Evolutionary conservation across 345 rosid species (phyloP), one percentile per base, ranked within the genome.

Genomic region (Hibiscus mutabilis): DNA sequence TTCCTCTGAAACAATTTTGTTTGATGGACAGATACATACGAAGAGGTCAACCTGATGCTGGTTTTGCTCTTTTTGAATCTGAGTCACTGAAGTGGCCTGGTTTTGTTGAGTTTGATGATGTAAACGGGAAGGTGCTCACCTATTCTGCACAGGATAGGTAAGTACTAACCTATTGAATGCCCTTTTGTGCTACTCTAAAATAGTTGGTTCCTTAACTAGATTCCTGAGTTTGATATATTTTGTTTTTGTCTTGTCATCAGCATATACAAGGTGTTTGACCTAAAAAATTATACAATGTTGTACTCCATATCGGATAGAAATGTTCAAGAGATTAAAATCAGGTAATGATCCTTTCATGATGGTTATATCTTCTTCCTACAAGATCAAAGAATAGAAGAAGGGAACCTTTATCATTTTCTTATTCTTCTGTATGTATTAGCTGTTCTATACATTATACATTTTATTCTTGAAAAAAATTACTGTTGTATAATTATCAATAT

Each of bases 311-410:
- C 98, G 0, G 96, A 92, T 75, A 89, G 88, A 73, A 76, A 88
- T 77, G 96, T 95, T 21, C 96, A 95, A 69, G 99, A 95, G 82
- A 95, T 95, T 77, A 95, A 95, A 80, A 95, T 95, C 81, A 95
- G 98, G 98, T 91, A 76, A 51, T 69, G 44, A 25, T 58, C 71
- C 79, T 74, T 67, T 72, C 67, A 46, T 71, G 33, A 42, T 74
- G 19, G 58, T 65, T 57, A 40, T 40, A 13, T 60, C 15, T 33
- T 27, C 3, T 25, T 29, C 58, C 59, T 4, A 44, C 15, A 46
- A 15, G 66, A 47, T 6, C 37, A 4, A 60, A 27, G 40, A 37
- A 13, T 59, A 65, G 31, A 9, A 16, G 35, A 18, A 68, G 16
- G 31, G 6, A 57, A 18, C 52, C 44, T 19, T n/a, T 27, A 25